Conservation (phyloP, 139 green algal genomes). For the Pseudopediastrum boryanum region DNA sequence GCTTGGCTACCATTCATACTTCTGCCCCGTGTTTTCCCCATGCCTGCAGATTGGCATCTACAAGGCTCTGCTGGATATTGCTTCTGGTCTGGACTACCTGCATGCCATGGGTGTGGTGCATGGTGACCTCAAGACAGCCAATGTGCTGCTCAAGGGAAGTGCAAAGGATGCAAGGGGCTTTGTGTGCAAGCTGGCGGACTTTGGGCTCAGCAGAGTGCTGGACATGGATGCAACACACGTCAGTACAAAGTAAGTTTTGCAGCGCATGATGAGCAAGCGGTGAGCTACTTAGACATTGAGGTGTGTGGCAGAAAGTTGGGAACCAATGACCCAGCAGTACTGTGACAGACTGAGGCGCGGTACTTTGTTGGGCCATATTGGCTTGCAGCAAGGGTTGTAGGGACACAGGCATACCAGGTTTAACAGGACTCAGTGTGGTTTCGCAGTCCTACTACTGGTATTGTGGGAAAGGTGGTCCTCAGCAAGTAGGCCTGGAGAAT, state of each 20-base stretch:
- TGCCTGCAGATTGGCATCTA: slow-evolving; percentile 30
- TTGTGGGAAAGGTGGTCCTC: no score
- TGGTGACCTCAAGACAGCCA: slow-evolving; percentile 55
- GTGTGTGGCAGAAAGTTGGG: background rate
- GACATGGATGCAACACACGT: slow-evolving; percentile 40
- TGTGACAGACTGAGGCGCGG: background rate
- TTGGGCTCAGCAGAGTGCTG: slow-evolving; percentile 59
- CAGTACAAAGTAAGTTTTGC: slow-evolving; percentile 27
- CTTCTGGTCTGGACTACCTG: slow-evolving; percentile 51
- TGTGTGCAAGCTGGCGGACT: slow-evolving; percentile 75
- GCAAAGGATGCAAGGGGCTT: slow-evolving; percentile 58
- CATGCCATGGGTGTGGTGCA: slow-evolving; percentile 52
- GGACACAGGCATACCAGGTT: background rate
- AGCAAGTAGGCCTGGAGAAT: no score
- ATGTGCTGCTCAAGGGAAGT: slow-evolving; percentile 73
- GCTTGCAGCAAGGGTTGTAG: background rate
- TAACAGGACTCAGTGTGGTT: background rate
- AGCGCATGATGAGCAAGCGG: background rate
- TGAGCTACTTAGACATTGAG: background rate
- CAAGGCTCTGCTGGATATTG: slow-evolving; percentile 45
- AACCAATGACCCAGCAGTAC: background rate
- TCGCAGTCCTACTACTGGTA: background rate
- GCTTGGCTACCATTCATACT: no score
- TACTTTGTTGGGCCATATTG: background rate
- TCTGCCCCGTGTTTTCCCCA: no score